Conservation (phyloP, 441 rosid genomes). For the Mallotus repandus region DNA sequence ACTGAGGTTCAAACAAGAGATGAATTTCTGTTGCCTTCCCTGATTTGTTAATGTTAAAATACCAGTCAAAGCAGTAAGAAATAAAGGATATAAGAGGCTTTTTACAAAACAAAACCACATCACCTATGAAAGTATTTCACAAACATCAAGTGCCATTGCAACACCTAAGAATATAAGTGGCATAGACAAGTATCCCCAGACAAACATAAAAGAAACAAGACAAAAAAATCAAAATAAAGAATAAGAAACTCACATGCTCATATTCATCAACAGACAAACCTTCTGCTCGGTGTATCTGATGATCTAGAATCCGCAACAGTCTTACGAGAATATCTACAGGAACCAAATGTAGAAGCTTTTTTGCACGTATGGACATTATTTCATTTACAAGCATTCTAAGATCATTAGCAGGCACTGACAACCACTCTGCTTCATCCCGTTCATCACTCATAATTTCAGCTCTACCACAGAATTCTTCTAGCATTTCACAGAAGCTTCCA, state of each 20-base stretch:
- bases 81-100: background rate
- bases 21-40: background rate
- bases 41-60: background rate
- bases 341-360: constrained; percentile 83
- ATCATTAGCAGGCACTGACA: constrained; percentile 62
- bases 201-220: constrained; percentile 1
- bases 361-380: constrained; percentile 70
- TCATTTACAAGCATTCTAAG: constrained; percentile 79
- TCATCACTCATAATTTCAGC: constrained; percentile 84
- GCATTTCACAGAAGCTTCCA: constrained; percentile 65
- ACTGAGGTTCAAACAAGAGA: background rate
- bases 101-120: background rate
- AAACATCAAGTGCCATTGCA: constrained; percentile 1
- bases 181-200: background rate
- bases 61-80: constrained; percentile 1
- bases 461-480: constrained; percentile 82
- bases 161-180: background rate
- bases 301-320: constrained; percentile 74
- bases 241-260: constrained; percentile 64
- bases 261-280: constrained; percentile 73
- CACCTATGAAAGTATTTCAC: background rate
- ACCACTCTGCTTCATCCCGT: constrained; percentile 85
- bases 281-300: constrained; percentile 98
- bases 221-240: background rate
- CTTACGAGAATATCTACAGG: constrained; percentile 78